A percentile compares a stretch with the other conserved stretches of the same genome.
phyloP scores from a whole-genome alignment of 768 basidiomycete genomes.

The Agaricus sinodeliciosus region DNA sequence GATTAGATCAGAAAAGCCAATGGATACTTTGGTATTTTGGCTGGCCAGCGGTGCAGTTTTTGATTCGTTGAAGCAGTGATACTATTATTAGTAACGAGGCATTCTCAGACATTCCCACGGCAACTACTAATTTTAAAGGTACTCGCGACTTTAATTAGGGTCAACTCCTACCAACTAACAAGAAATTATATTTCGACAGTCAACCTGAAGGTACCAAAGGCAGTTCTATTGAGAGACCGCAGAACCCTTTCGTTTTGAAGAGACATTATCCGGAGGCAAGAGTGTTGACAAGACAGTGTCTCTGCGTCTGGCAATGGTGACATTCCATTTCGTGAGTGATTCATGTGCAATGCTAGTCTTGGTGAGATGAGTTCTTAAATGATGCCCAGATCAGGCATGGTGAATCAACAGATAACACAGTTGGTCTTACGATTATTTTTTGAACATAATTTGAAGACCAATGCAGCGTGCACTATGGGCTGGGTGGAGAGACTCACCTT shows the following conservation, averaged over 20 bases:
- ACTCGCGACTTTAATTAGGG: too few species aligned
- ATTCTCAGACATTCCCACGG: too few species aligned
- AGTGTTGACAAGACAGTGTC: too few species aligned
- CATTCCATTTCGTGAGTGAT: constrained; percentile 34
- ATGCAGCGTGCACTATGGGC: constrained; percentile 49
- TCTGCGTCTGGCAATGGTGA: constrained; percentile 19
- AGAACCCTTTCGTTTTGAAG: too few species aligned
- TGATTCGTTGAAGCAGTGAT: neutral
- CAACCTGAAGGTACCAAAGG: too few species aligned
- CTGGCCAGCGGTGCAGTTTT: too few species aligned
- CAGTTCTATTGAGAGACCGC: too few species aligned
- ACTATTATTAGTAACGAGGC: too few species aligned
- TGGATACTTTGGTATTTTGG: neutral
- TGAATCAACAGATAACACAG: constrained; percentile 73
- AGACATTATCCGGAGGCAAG: neutral
- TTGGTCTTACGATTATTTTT: constrained; percentile 20
- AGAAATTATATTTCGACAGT: too few species aligned
- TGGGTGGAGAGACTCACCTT: constrained; percentile 66
- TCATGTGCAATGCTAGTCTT: neutral
- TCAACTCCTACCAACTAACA: too few species aligned
- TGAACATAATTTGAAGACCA: constrained; percentile 1
- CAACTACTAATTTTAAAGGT: too few species aligned
- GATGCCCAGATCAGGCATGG: constrained; percentile 59
- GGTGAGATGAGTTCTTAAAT: neutral
- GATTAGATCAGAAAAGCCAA: too few species aligned